Percentiles rank a stretch among this genome's conserved stretches.
These are phyloP conservation scores for Ammopiptanthus mongolicus DNA, from an alignment of 306 rosid genomes.

Conservation along the genomic window DNA sequence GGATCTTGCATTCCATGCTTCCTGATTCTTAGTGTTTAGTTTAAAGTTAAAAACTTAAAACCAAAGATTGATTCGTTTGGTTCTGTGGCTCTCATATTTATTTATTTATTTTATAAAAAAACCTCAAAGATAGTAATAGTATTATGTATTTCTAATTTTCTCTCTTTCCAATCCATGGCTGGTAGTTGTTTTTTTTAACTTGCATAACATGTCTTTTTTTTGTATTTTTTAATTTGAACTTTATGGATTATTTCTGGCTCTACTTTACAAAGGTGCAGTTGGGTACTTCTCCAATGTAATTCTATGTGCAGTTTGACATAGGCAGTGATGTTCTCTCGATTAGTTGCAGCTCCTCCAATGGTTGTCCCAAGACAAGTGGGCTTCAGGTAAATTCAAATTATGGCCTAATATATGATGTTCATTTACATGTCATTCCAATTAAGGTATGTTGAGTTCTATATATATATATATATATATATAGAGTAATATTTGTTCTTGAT, in stretches of 20 bases:
- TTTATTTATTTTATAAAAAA: too few species aligned
- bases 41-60: neutral
- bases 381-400: constrained; percentile 53
- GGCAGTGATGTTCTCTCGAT: constrained; percentile 99
- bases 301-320: constrained; percentile 89
- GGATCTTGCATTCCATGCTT: too few species aligned
- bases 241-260: constrained; percentile 48
- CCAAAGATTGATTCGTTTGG: neutral
- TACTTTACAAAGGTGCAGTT: constrained; percentile 75
- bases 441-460: too few species aligned
- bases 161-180: neutral
- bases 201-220: neutral
- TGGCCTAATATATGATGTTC: too few species aligned
- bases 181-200: neutral
- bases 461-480: too few species aligned
- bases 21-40: neutral
- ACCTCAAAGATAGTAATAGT: too few species aligned
- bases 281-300: constrained; percentile 89
- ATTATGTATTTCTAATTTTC: too few species aligned
- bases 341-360: constrained; percentile 76
- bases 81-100: neutral
- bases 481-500: too few species aligned
- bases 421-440: too few species aligned
- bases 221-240: neutral
- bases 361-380: constrained; percentile 89